phyloP scores from a whole-genome alignment of 352 stramenopile genomes.

The Blastocystis sp. region DNA sequence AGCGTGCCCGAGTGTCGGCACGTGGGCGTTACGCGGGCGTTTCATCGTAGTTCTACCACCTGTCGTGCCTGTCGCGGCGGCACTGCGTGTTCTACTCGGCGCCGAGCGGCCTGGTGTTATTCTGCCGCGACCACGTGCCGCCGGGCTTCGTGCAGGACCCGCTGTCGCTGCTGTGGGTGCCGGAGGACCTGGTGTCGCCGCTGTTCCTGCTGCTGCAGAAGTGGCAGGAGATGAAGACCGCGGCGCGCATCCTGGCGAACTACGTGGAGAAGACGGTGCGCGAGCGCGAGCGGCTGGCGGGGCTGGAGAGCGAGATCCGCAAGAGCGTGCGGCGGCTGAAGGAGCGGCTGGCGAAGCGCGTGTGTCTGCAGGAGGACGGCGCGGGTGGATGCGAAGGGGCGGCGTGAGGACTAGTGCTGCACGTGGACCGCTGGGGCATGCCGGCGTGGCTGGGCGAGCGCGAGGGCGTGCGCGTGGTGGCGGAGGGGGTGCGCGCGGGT shows the following conservation, averaged over 20 bases:
- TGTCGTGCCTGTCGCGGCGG: conserved; percentile 28
- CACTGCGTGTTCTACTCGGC: conserved; percentile 23
- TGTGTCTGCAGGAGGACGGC: background rate
- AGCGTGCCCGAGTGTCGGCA: conserved; percentile 10
- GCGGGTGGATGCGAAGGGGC: background rate
- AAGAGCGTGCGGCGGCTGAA: background rate
- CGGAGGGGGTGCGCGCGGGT: background rate
- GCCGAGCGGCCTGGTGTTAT: background rate
- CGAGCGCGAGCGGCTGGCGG: background rate
- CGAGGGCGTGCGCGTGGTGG: background rate
- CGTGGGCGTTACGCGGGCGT: background rate
- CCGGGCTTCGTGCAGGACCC: conserved; percentile 15
- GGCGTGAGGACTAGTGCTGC: background rate
- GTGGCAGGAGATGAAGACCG: background rate
- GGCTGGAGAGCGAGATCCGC: background rate
- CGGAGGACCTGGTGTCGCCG: background rate
- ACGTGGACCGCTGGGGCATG: background rate
- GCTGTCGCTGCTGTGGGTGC: conserved; percentile 1
- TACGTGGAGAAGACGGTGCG: background rate
- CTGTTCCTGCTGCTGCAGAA: background rate
- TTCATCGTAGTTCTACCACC: conserved; percentile 14
- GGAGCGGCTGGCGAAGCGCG: background rate
- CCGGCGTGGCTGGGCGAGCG: background rate
- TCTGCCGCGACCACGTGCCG: conserved; percentile 30
- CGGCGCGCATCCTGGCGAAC: background rate